Evolutionary conservation across 2,329 filamentous ascomycete genomes (phyloP).

Genomic region (Penicillium brasilianum): DNA sequence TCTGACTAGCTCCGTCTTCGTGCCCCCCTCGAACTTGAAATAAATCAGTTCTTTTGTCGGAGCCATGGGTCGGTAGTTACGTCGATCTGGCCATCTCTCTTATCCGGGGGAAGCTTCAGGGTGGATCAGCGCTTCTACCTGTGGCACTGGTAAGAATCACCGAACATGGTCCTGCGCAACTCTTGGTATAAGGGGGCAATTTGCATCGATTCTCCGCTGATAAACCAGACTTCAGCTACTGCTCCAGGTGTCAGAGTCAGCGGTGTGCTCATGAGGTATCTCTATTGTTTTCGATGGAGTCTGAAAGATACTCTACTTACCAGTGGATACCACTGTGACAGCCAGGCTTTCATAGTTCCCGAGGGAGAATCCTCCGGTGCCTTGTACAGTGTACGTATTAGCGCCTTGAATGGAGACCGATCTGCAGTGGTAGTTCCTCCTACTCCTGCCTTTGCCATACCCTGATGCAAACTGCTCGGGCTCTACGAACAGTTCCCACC

Average conservation of each 20-base stretch:
- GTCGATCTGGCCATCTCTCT: neutral
- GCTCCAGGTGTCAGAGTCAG: neutral
- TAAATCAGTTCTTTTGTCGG: neutral
- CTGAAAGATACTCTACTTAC: neutral
- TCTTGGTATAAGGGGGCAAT: neutral
- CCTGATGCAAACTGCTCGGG: neutral
- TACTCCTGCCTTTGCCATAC: neutral
- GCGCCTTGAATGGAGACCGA: neutral
- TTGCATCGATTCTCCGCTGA: neutral
- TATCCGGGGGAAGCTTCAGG: neutral
- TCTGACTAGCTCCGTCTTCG: conserved; percentile 5
- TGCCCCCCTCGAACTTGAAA: neutral
- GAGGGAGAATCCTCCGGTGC: neutral
- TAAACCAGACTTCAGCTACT: neutral
- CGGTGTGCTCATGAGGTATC: neutral
- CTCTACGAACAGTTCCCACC: neutral
- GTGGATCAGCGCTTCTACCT: neutral
- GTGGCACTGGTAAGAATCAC: neutral
- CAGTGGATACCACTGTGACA: neutral
- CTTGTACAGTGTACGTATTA: neutral
- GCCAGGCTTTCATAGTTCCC: neutral
- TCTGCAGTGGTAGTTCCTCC: neutral
- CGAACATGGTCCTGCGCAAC: conserved; percentile 1
- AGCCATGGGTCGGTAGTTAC: conserved; percentile 2
- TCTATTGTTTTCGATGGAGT: neutral